Conservation (phyloP, 2,329 filamentous ascomycete genomes). For the Podosphaera fusca region DNA sequence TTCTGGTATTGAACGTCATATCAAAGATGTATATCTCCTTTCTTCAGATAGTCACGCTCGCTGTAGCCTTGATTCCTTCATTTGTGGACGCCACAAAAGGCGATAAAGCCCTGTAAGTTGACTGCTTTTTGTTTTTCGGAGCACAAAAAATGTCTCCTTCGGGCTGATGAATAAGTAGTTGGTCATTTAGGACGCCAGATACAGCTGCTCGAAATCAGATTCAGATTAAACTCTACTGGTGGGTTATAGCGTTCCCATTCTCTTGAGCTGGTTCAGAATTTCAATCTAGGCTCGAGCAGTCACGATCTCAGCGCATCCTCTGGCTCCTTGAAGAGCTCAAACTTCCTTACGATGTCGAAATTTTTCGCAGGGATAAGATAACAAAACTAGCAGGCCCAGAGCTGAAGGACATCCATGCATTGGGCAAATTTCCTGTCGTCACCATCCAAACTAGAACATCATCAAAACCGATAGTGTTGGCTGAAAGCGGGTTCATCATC, state of each 20-base stretch:
- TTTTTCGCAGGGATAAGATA: conserved; percentile 43
- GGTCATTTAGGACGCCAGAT: background rate
- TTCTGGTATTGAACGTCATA: no score
- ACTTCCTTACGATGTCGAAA: conserved; percentile 55
- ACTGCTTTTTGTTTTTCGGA: no score
- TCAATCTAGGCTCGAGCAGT: conserved; percentile 13
- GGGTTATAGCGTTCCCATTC: conserved; percentile 1
- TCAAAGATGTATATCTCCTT: no score
- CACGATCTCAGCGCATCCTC: conserved; percentile 36
- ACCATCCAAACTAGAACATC: conserved; percentile 26
- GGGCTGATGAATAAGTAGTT: no score
- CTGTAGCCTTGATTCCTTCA: no score
- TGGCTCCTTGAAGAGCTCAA: conserved; percentile 51
- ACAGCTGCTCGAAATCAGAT: conserved; percentile 2
- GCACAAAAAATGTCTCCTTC: no score
- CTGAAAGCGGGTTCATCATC: conserved; percentile 60
- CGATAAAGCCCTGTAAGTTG: no score
- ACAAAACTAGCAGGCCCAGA: conserved; percentile 51
- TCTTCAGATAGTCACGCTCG: no score
- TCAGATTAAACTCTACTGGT: conserved; percentile 28
- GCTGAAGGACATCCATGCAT: conserved; percentile 55
- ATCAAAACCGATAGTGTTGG: conserved; percentile 34
- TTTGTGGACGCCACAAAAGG: no score
- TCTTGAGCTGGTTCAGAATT: no score
- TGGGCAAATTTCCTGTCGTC: conserved; percentile 72